Base-by-base conservation (phyloP, 352 stramenopile species). In the Phytophthora nicotianae region DNA sequence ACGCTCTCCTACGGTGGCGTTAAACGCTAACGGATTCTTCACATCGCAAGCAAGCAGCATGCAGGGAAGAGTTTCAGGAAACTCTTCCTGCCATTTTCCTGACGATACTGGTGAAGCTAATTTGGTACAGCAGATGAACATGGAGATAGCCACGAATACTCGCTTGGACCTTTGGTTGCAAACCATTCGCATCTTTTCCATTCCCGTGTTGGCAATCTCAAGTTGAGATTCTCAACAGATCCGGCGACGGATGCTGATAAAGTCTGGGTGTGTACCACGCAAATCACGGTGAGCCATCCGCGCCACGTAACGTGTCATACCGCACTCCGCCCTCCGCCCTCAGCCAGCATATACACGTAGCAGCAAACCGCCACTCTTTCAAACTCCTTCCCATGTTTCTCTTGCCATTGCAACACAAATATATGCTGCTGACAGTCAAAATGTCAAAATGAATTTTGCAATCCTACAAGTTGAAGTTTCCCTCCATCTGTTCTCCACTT, bases 401-500 rank as follows among this genome's bases (percentile, higher is more conserved):
- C 1, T 41, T 21, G 14, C n/a, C 37, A 19, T 13, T 43, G n/a
- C 37, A 43, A 43, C 16, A 21, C 1, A 11, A n/a, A n/a, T n/a
- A n/a, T n/a, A 16, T 17, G 33, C 11, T 17, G 33, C 35, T 10
- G 32, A 38, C 24, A 8, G 2, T 8, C 32, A 38, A 38, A 2
- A 35, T 35, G 32, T 6, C 32, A 38, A 21, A 43, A 43, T 8
- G n/a, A 43, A 43, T 9, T 11, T 43, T 43, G 37, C 37, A 43
- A 43, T 23, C 37, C 16, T n/a, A 14, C 13, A 64, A 58, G 49
- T 65, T 65, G 48, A 65, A 65, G 58, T 60, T 65, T 53, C 33
- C 29, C 19, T 33, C 19, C 38, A 64, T 50, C 40, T 64, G 56
- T 21, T 35, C 19, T 1, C 13, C 3, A 45, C 16, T 27, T n/a